Conservation (phyloP, 192 early-diverging fungal genomes). For the Coemansia sp. region DNA sequence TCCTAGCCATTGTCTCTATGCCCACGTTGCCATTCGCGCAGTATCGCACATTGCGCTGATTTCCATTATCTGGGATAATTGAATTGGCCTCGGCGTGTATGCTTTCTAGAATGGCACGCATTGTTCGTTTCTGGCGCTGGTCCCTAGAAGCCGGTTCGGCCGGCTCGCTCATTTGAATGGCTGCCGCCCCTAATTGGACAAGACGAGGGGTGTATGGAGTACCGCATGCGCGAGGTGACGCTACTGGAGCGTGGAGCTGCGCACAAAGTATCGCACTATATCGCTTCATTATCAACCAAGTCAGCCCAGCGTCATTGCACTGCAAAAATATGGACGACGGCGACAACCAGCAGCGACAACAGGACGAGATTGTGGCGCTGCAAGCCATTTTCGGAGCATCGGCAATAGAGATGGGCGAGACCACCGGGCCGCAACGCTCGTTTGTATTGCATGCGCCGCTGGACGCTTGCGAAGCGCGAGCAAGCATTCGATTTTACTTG, state of each 20-base stretch:
- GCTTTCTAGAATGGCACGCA: too few relatives aligned
- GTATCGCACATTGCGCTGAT: not conserved
- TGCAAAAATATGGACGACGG: conserved; percentile 10
- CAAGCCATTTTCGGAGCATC: conserved; percentile 53
- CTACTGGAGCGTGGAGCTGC: not conserved
- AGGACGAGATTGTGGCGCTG: conserved; percentile 54
- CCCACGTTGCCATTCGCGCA: not conserved
- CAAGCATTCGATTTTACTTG: conserved; percentile 38
- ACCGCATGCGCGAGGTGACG: not conserved
- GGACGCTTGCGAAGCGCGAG: conserved; percentile 24
- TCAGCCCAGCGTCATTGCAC: not conserved
- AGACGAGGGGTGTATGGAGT: too few relatives aligned
- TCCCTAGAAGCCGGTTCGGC: not conserved
- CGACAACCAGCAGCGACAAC: conserved; percentile 50
- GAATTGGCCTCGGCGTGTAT: not conserved
- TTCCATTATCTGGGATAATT: not conserved
- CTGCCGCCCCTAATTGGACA: conserved; percentile 1
- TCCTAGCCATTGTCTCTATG: not conserved
- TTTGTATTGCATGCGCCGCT: conserved; percentile 43
- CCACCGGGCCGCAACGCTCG: conserved; percentile 5
- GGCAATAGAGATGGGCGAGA: conserved; percentile 19
- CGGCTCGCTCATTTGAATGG: not conserved
- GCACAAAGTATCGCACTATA: not conserved
- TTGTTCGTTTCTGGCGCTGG: too few relatives aligned
- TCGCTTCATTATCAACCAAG: too few relatives aligned